Evolutionary conservation across 2,329 filamentous ascomycete species (phyloP), one percentile per base, ranked within the genome.

Genomic region (Sporothrix pseudoabietina): DNA sequence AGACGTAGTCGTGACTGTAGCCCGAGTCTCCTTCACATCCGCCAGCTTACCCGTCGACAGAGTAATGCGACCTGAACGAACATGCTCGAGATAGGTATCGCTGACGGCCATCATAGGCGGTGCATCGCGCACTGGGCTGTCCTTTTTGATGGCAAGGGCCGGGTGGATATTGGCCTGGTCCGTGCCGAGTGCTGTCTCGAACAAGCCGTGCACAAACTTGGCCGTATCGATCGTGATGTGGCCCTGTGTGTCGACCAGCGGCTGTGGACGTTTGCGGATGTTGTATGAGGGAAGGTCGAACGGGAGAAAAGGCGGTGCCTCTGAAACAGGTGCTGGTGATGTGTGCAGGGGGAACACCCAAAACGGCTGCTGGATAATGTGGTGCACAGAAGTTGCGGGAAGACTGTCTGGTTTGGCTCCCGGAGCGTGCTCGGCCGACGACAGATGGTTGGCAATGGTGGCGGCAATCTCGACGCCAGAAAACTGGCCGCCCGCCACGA

Each of bases 401-500:
- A 85, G 80, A 0, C 80, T 72, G 4, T 88, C 80, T 0, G 77
- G 1, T n/a, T 47, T 83, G 4, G 61, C 35, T 10, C 55, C 71
- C 0, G 89, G 87, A 0, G 87, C 86, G 78, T 91, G 83, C 14
- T 81, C 80, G 2, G 87, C 86, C 6, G 89, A 89, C 0, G 92
- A 94, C 0, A 95, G 80, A 75, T 94, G 89, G 4, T 89, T 85
- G 12, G 92, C 92, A 69, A 94, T 87, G 1, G 90, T 89, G 10
- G 89, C 90, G 0, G 92, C 91, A 68, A 91, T 91, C 82, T 97
- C 93, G 5, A 92, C 88, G 0, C 92, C 93, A 1, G 92, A 95
- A 87, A 96, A 94, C 77, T 94, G 92, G 0, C 92, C 93, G 0
- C 93, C 93, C 0, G 94, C 88, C 0, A 97, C 84, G 0, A 94